Evolutionary conservation across 148 eudicot species (phyloP).

Genomic region (Polygonum maritimum): DNA sequence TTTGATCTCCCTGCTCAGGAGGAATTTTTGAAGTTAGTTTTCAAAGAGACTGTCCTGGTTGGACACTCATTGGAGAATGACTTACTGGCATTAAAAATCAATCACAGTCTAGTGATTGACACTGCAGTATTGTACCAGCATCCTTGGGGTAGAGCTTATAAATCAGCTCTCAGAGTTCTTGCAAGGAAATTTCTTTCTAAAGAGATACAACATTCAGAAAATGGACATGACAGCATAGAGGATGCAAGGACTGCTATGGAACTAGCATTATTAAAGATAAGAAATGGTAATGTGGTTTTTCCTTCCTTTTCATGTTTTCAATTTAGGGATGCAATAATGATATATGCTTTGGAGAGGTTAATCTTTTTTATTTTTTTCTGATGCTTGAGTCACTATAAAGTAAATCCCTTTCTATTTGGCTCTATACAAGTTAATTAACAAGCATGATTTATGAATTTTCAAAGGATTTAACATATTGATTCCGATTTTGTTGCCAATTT

Average conservation of each 20-base stretch:
- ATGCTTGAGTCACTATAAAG: too few species aligned
- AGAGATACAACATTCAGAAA: slow-evolving; percentile 80
- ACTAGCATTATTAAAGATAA: slow-evolving; percentile 69
- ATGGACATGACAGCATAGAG: slow-evolving; percentile 92
- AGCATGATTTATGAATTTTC: not conserved
- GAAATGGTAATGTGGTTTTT: slow-evolving; percentile 25
- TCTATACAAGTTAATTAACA: not conserved
- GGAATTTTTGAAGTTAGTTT: slow-evolving; percentile 64
- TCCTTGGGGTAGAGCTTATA: slow-evolving; percentile 71
- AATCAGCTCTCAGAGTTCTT: slow-evolving; percentile 81
- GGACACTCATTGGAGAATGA: slow-evolving; percentile 97
- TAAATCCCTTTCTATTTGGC: too few species aligned
- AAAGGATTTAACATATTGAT: not conserved
- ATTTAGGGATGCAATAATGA: not conserved
- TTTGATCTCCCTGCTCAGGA: slow-evolving; percentile 32
- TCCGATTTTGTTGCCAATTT: not conserved
- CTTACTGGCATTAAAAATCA: slow-evolving; percentile 69
- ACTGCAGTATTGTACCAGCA: slow-evolving; percentile 83
- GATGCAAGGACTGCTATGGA: slow-evolving; percentile 93
- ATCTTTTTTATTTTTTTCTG: not conserved
- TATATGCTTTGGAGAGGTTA: not conserved
- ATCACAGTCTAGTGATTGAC: slow-evolving; percentile 73
- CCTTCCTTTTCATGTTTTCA: not conserved
- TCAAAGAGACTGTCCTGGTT: slow-evolving; percentile 73
- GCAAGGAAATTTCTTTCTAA: slow-evolving; percentile 65